These are phyloP conservation scores for Paraphysoderma sedebokerense DNA, from an alignment of 371 early-diverging fungal genomes.

Conservation along the genomic window DNA sequence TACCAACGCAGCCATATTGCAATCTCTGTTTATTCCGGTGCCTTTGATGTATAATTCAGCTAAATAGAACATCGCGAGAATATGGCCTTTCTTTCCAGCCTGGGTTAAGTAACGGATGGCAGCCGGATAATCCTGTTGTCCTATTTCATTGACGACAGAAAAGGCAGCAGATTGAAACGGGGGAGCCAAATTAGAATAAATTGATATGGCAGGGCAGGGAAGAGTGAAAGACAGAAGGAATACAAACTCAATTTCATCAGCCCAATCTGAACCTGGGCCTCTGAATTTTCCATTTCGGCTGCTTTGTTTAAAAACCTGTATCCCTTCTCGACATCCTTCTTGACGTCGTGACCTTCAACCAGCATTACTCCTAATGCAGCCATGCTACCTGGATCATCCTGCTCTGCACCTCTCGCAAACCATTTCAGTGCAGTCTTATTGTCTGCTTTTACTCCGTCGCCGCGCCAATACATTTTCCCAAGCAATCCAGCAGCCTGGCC, in stretches of 20 bases:
- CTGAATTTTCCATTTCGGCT: slow-evolving; percentile 18
- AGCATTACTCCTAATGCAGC: slow-evolving; percentile 40
- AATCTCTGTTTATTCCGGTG: slow-evolving; percentile 16
- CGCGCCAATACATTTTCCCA: slow-evolving; percentile 80
- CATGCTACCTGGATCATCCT: slow-evolving; percentile 38
- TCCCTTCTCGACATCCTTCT: slow-evolving; percentile 6
- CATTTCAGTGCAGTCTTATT: slow-evolving; percentile 44
- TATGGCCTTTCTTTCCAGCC: slow-evolving; percentile 36
- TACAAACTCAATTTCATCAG: too few relatives aligned
- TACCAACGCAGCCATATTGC: slow-evolving; percentile 37
- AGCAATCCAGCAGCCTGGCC: slow-evolving; percentile 60
- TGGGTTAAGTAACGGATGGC: slow-evolving; percentile 12
- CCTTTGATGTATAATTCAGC: slow-evolving; percentile 42
- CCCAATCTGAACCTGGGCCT: slow-evolving; percentile 20
- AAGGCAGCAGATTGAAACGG: too few relatives aligned
- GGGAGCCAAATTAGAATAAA: too few relatives aligned
- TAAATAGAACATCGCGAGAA: slow-evolving; percentile 54
- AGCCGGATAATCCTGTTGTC: slow-evolving; percentile 1
- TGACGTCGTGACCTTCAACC: slow-evolving; percentile 4
- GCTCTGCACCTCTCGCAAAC: slow-evolving; percentile 47
- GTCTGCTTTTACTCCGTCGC: slow-evolving; percentile 57
- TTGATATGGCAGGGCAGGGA: too few relatives aligned
- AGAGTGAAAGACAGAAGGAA: too few relatives aligned
- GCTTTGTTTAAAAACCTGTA: slow-evolving; percentile 31
- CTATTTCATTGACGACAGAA: slow-evolving; percentile 1